phyloP scores from a whole-genome alignment of 805 yeast genomes.

The Pichia californica region DNA sequence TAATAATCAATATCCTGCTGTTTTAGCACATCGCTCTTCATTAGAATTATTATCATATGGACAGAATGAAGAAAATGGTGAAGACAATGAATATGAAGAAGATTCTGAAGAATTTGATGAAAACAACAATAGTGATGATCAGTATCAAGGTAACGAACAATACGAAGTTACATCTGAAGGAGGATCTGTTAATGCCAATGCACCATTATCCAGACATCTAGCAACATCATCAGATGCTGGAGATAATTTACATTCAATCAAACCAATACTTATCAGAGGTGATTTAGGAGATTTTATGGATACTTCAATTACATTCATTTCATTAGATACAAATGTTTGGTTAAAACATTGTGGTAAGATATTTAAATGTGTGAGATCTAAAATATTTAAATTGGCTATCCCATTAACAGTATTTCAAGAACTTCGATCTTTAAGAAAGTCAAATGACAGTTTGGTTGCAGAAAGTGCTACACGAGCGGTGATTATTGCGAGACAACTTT shows the following conservation, averaged over 20 bases:
- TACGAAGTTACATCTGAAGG: slow-evolving; percentile 3
- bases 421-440: slow-evolving; percentile 60
- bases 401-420: slow-evolving; percentile 79
- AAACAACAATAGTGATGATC: slow-evolving; percentile 14
- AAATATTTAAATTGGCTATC: slow-evolving; percentile 52
- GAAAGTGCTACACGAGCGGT: slow-evolving; percentile 81
- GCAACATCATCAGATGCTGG: slow-evolving; percentile 6
- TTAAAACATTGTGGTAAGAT: slow-evolving; percentile 72
- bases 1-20: slow-evolving; percentile 21
- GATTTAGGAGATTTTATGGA: slow-evolving; percentile 54
- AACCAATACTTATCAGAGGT: slow-evolving; percentile 28
- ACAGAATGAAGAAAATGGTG: slow-evolving; percentile 31
- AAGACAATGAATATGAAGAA: slow-evolving; percentile 18
- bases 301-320: slow-evolving; percentile 47
- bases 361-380: slow-evolving; percentile 58
- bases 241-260: slow-evolving; percentile 3
- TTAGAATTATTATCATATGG: slow-evolving; percentile 10
- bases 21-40: slow-evolving; percentile 10
- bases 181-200: slow-evolving; percentile 8
- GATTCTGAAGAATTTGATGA: slow-evolving; percentile 14
- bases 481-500: slow-evolving; percentile 62
- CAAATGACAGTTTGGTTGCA: slow-evolving; percentile 64
- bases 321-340: slow-evolving; percentile 77
- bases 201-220: neutral
- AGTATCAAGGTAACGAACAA: slow-evolving; percentile 9